Evolutionary conservation across 2,329 filamentous ascomycete species (phyloP).

Genomic region (Pestalotiopsis sp.): DNA sequence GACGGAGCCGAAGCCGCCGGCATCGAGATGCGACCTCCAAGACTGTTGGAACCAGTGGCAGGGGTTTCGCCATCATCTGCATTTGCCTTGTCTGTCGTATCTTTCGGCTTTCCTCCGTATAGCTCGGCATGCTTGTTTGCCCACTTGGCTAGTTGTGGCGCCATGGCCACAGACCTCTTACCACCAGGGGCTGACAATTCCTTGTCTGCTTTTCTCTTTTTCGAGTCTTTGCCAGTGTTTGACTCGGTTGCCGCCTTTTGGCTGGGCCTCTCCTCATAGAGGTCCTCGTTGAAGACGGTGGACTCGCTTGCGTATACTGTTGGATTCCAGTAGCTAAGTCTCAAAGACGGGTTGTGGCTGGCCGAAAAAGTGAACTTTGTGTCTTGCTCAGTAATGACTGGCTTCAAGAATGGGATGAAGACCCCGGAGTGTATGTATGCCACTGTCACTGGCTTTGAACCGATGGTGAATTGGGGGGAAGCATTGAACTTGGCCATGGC

Average conservation of each 20-base stretch:
- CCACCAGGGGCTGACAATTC: slow-evolving; percentile 35
- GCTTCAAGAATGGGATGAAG: slow-evolving; percentile 73
- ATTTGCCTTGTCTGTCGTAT: slow-evolving; percentile 30
- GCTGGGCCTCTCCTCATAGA: slow-evolving; percentile 42
- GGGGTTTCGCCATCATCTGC: slow-evolving; percentile 32
- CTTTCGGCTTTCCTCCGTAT: slow-evolving; percentile 52
- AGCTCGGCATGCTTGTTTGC: slow-evolving; percentile 70
- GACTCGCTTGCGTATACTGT: slow-evolving; percentile 71
- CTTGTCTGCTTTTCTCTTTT: slow-evolving; percentile 51
- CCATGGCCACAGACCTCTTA: slow-evolving; percentile 57
- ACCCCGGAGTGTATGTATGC: slow-evolving; percentile 84
- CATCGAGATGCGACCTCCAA: slow-evolving; percentile 18
- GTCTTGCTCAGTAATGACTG: slow-evolving; percentile 50
- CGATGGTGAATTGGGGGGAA: slow-evolving; percentile 76
- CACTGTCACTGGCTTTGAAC: slow-evolving; percentile 70
- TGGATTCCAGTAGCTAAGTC: slow-evolving; percentile 77
- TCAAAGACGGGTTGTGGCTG: slow-evolving; percentile 67
- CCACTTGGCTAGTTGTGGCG: slow-evolving; percentile 73
- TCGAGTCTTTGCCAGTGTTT: slow-evolving; percentile 35
- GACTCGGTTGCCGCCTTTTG: slow-evolving; percentile 37
- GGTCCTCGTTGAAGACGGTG: slow-evolving; percentile 56
- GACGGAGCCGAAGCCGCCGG: slow-evolving; percentile 17
- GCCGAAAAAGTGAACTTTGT: slow-evolving; percentile 70
- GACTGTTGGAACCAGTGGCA: slow-evolving; percentile 26
- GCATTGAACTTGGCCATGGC: slow-evolving; percentile 73